phyloP scores from a whole-genome alignment of 2,329 filamentous ascomycete genomes.

The Dendryphion nanum region DNA sequence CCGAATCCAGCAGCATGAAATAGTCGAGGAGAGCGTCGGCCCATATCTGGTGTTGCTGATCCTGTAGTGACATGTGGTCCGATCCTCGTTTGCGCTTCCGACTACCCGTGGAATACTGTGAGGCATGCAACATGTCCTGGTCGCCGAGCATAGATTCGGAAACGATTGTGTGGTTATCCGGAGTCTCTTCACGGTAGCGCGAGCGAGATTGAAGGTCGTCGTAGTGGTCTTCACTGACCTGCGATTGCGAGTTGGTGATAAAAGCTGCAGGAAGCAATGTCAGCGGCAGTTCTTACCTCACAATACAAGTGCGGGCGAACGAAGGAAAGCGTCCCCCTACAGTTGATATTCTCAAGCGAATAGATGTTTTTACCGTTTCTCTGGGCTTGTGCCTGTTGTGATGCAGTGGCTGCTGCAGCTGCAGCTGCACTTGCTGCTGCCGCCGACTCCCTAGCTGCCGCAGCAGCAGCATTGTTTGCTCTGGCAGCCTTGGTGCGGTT shows the following conservation, averaged over 20 bases:
- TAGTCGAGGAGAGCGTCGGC: conserved; percentile 94
- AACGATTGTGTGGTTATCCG: conserved; percentile 78
- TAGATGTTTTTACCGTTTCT: conserved; percentile 22
- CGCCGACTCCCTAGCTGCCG: conserved; percentile 58
- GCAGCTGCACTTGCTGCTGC: conserved; percentile 65
- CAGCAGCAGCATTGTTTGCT: conserved; percentile 60
- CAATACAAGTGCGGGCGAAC: background rate
- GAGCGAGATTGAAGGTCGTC: conserved; percentile 60
- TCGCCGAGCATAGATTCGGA: conserved; percentile 85
- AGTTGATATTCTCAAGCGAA: conserved; percentile 29
- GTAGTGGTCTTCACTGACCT: conserved; percentile 58
- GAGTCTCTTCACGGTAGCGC: conserved; percentile 74
- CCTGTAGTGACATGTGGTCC: conserved; percentile 63
- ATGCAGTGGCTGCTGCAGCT: too few species aligned
- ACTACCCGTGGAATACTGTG: conserved; percentile 55
- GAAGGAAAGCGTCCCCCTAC: conserved; percentile 18
- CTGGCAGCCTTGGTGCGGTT: conserved; percentile 80
- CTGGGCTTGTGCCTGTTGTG: too few species aligned
- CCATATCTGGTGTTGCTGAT: conserved; percentile 86
- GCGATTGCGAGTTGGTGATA: conserved; percentile 31
- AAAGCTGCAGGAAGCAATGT: conserved; percentile 12
- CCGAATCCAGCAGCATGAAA: conserved; percentile 82
- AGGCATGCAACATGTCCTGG: conserved; percentile 72
- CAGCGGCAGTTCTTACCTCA: background rate
- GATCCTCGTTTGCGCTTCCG: conserved; percentile 77